phyloP scores from a whole-genome alignment of 371 early-diverging fungal genomes.

The Rhizomucor pusillus region DNA sequence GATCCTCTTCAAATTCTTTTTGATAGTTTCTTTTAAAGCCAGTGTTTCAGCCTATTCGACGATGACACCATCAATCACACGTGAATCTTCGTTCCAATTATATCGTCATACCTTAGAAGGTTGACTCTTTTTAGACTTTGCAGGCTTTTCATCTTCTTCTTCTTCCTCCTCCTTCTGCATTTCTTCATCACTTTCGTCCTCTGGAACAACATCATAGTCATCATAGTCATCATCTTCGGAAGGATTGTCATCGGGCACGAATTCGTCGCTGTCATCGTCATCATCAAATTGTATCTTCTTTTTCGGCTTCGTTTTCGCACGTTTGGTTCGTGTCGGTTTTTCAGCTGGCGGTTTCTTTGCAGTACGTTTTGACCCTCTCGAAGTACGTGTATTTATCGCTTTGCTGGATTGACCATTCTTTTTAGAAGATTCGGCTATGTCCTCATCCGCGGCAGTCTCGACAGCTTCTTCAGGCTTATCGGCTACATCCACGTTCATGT shows the following conservation, averaged over 20 bases:
- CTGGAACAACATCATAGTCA: slow-evolving; percentile 20
- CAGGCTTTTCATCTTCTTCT: neutral
- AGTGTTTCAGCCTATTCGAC: neutral
- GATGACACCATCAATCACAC: neutral
- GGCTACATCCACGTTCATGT: neutral
- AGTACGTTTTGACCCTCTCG: neutral
- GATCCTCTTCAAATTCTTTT: slow-evolving; percentile 7
- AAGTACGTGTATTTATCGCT: neutral
- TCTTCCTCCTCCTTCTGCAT: slow-evolving; percentile 8
- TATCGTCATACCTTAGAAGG: neutral
- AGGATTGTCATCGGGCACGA: slow-evolving; percentile 9
- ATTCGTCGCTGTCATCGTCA: slow-evolving; percentile 4
- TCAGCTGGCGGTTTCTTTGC: slow-evolving; percentile 11
- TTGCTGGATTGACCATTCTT: neutral
- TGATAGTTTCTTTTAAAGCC: neutral
- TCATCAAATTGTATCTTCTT: slow-evolving; percentile 8
- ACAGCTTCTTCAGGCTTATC: neutral
- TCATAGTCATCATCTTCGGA: slow-evolving; percentile 3
- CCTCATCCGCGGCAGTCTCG: neutral
- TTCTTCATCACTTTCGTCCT: slow-evolving; percentile 8
- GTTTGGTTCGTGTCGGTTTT: slow-evolving; percentile 6
- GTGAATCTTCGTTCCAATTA: neutral
- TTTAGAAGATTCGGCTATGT: neutral
- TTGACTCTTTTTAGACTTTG: neutral
- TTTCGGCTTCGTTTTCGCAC: slow-evolving; percentile 14